A percentile compares a stretch with the other conserved stretches of the same genome.
phyloP scores from a whole-genome alignment of 2,329 filamentous ascomycete species.

The Nemania abortiva region DNA sequence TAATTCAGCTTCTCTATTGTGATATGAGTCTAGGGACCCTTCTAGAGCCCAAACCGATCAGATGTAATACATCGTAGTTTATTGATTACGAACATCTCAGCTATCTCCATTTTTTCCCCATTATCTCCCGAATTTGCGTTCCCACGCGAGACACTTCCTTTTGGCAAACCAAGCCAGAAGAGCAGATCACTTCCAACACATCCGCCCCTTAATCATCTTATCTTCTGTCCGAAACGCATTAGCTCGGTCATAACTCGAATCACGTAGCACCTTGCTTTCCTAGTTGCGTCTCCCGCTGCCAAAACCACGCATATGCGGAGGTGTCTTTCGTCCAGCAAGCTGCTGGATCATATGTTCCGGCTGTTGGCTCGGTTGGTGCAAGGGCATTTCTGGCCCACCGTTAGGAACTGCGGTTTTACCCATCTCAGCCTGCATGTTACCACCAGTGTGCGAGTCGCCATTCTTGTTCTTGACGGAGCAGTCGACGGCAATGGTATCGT shows the following conservation, averaged over 20 bases:
- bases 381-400: neutral
- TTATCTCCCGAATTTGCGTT: neutral
- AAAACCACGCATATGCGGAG: constrained; percentile 29
- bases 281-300: neutral
- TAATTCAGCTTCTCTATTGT: neutral
- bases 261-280: neutral
- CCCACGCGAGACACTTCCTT: neutral
- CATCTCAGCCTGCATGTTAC: neutral
- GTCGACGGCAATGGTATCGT: neutral
- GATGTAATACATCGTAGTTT: constrained; percentile 3
- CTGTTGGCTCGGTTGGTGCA: neutral
- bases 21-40: neutral
- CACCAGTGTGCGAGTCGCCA: neutral
- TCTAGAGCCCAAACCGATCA: neutral
- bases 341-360: constrained; percentile 53
- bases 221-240: neutral
- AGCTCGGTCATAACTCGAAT: neutral
- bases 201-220: neutral
- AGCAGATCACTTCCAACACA: constrained; percentile 7
- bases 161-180: neutral
- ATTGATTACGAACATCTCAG: neutral
- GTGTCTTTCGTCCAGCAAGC: constrained; percentile 79
- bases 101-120: constrained; percentile 8
- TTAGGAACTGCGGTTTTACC: neutral
- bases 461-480: neutral